phyloP scores from a whole-genome alignment of 2,329 filamentous ascomycete genomes.

The Bimuria novae-zelandiae region DNA sequence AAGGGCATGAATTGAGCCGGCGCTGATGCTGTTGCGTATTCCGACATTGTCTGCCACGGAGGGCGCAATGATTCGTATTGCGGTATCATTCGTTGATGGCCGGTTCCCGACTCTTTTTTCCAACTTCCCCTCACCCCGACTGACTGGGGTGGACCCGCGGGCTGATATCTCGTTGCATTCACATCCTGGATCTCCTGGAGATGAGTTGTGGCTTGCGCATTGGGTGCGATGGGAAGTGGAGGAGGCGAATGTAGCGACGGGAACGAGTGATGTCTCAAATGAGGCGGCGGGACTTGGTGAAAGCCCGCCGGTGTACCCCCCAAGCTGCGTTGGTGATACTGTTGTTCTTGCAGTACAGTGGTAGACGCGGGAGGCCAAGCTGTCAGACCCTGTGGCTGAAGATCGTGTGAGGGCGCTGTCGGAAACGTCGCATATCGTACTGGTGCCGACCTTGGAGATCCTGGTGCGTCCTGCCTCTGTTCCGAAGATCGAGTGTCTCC shows the following conservation, averaged over 20 bases:
- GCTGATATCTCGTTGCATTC: not conserved
- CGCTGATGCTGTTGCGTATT: not conserved
- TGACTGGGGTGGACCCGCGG: not conserved
- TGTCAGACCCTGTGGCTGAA: constrained; percentile 32
- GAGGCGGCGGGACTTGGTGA: constrained; percentile 12
- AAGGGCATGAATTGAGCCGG: constrained; percentile 7
- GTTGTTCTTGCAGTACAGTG: constrained; percentile 8
- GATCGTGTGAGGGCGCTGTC: constrained; percentile 20
- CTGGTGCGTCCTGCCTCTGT: constrained; percentile 15
- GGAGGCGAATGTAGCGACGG: constrained; percentile 21
- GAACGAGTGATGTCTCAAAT: constrained; percentile 20
- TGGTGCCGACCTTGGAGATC: constrained; percentile 24
- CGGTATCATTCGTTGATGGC: not conserved
- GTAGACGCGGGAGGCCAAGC: constrained; percentile 19
- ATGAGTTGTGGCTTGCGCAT: not conserved
- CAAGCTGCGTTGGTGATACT: not conserved
- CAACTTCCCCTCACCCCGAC: not conserved
- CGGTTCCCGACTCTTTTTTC: not conserved
- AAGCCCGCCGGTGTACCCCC: not conserved
- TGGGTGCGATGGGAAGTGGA: constrained; percentile 9
- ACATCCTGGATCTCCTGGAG: not conserved
- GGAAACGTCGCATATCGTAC: constrained; percentile 24
- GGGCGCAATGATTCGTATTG: constrained; percentile 2
- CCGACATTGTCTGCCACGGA: constrained; percentile 10
- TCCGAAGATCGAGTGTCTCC: constrained; percentile 25